Evolutionary conservation across 441 rosid genomes (phyloP).

Genomic region (Biscutella laevigata): DNA sequence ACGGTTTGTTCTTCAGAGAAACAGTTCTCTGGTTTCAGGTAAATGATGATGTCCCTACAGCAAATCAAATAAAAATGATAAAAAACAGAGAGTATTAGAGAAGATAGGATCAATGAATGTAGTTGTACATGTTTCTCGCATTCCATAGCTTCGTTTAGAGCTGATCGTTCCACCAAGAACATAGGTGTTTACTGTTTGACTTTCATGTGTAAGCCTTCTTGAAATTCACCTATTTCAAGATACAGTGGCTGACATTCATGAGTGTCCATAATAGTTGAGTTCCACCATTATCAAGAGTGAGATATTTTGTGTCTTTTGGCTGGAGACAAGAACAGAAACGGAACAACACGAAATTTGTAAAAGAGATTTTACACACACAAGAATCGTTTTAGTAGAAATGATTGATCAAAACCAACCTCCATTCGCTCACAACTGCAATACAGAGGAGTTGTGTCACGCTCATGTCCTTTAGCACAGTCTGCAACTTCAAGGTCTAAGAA

Average conservation of each 20-base stretch:
- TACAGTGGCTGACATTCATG: conserved; percentile 87
- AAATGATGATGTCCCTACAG: conserved; percentile 88
- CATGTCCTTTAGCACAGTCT: conserved; percentile 67
- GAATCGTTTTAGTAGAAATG: background rate
- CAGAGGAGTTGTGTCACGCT: conserved; percentile 74
- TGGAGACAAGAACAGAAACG: conserved; percentile 29
- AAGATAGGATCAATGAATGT: background rate
- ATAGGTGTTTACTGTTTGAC: conserved; percentile 79
- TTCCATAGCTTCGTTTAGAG: conserved; percentile 88
- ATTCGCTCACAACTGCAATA: conserved; percentile 97
- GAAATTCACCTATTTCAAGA: conserved; percentile 75
- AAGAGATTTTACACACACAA: no score
- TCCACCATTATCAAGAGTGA: conserved; percentile 88
- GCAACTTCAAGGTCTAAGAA: conserved; percentile 68
- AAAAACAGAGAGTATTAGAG: background rate
- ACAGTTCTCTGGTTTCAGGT: conserved; percentile 98
- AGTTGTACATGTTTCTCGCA: conserved; percentile 76
- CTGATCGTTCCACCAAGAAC: conserved; percentile 89
- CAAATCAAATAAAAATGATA: background rate
- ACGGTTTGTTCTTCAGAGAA: conserved; percentile 93
- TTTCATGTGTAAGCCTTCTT: conserved; percentile 88
- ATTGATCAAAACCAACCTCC: conserved; percentile 53
- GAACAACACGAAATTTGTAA: background rate
- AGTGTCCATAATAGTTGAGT: conserved; percentile 85
- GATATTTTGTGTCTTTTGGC: conserved; percentile 56